Percentiles rank a stretch among this genome's conserved stretches.
These are phyloP conservation scores for Termitomyces sp. DNA, from an alignment of 768 basidiomycete species.

Conservation along the genomic window DNA sequence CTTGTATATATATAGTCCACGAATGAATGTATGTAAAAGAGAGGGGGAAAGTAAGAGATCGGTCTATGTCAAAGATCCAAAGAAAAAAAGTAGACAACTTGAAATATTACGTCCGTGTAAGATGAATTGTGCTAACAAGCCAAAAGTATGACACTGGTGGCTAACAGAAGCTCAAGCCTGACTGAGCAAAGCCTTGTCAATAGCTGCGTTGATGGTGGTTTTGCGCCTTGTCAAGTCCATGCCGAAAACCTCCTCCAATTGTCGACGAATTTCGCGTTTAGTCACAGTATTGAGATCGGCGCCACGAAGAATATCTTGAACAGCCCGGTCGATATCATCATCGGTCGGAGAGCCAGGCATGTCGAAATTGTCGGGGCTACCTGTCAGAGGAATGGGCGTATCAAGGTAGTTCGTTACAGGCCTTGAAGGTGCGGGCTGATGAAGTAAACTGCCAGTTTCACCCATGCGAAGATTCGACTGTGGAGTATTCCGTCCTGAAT, in stretches of 20 bases:
- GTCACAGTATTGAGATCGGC: slow-evolving; percentile 90
- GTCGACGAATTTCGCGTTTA: slow-evolving; percentile 83
- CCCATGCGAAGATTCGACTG: slow-evolving; percentile 36
- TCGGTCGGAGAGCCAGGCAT: slow-evolving; percentile 52
- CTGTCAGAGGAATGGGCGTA: slow-evolving; percentile 50
- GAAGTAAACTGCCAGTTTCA: slow-evolving; percentile 27
- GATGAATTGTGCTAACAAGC: not conserved
- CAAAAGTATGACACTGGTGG: not conserved
- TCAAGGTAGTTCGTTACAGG: slow-evolving; percentile 77
- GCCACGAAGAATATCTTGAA: slow-evolving; percentile 63
- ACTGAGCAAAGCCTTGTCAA: slow-evolving; percentile 63
- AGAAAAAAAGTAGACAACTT: not conserved
- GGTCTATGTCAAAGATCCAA: not conserved
- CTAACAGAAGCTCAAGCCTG: slow-evolving; percentile 27
- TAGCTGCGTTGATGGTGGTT: slow-evolving; percentile 67
- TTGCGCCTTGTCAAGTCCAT: slow-evolving; percentile 72
- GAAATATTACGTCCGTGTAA: not conserved
- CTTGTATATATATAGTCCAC: not conserved
- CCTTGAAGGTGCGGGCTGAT: slow-evolving; percentile 62
- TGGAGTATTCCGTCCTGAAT: slow-evolving; percentile 74
- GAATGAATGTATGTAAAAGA: not conserved
- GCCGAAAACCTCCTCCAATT: slow-evolving; percentile 78
- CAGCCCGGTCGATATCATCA: slow-evolving; percentile 65
- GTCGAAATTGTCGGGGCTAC: slow-evolving; percentile 49
- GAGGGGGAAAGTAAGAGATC: not conserved